These are phyloP conservation scores for Micractinium conductrix DNA, from an alignment of 139 green algal genomes.

Conservation along the genomic window DNA sequence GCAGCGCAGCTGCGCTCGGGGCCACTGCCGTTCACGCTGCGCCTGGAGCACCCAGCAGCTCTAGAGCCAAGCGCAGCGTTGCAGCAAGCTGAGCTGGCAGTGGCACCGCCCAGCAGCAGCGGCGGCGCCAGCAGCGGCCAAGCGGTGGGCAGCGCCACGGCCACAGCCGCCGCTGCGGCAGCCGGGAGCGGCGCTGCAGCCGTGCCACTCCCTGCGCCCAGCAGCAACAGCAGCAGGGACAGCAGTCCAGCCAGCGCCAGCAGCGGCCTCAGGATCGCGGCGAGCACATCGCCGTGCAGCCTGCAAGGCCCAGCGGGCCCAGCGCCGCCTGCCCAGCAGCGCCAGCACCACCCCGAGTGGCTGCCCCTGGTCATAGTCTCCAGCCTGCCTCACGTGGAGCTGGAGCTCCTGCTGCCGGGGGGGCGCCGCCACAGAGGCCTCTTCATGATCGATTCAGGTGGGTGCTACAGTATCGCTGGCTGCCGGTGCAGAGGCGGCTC, in stretches of 20 bases:
- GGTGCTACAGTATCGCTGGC: background rate
- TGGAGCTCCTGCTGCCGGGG: background rate
- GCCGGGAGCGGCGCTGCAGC: background rate
- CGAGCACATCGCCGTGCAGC: too few relatives aligned
- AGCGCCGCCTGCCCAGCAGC: too few relatives aligned
- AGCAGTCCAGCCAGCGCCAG: background rate
- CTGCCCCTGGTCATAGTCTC: slow-evolving; percentile 20
- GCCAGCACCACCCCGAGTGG: background rate
- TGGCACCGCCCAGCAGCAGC: background rate
- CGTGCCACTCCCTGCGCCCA: background rate
- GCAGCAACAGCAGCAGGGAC: too few relatives aligned
- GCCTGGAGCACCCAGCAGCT: slow-evolving; percentile 13
- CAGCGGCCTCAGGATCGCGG: too few relatives aligned
- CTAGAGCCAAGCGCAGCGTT: background rate
- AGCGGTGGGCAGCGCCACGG: background rate
- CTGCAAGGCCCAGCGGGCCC: too few relatives aligned
- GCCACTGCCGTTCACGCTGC: background rate
- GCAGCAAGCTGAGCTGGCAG: background rate
- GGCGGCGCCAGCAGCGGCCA: background rate
- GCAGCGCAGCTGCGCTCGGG: background rate
- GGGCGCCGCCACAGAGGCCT: background rate
- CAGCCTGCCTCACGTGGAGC: slow-evolving; percentile 13
- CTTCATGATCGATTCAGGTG: slow-evolving; percentile 27
- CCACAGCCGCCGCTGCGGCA: background rate
- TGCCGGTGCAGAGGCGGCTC: too few relatives aligned